Evolutionary conservation across 169 alveolate species (phyloP), one percentile per base, ranked within the genome.

Genomic region (Cryptosporidium parvum): DNA sequence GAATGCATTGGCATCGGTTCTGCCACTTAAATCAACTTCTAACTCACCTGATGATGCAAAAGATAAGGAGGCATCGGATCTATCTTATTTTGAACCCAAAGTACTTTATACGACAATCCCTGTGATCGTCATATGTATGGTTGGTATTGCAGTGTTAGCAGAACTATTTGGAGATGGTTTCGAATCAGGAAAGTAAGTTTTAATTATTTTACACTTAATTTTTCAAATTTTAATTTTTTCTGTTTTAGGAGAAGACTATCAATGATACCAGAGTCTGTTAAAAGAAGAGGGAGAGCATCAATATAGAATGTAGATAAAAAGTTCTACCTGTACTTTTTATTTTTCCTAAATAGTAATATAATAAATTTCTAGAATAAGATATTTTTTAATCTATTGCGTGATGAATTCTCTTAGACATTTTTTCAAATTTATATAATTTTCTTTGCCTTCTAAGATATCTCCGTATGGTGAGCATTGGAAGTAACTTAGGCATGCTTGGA

Each of bases 241-340:
- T 23, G 26, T 23, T 73, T 16, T 67, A 80, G 89, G 51, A 80
- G 89, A 33, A 80, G 89, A 65, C 12, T 62, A 6, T 80, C 89
- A 12, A 31, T 51, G 59, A 45, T 80, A 62, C 89, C 72, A 16
- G 89, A 80, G 29, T 62, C 75, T 44, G 67, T 80, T 48, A 80
- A 80, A 80, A 59, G 89, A 80, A 80, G 75, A 31, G 75, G 75
- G n/a, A 80, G 89, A 59, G 89, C 89, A n/a, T 80, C 89, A n/a
- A 62, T 80, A 31, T 80, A 80, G 70, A 39, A 37, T 5, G 7
- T 21, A 42, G 59, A 37, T 31, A 14, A 31, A 52, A 31, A 3
- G 72, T 29, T 33, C 33, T 26, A 35, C 48, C 26, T 26, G 18
- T 31, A 1, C 26, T 10, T 14, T 31, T 65, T 65, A 21, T 29